Base-by-base conservation (phyloP, 2,329 filamentous ascomycete genomes). In the Sporothrix dimorphospora region DNA sequence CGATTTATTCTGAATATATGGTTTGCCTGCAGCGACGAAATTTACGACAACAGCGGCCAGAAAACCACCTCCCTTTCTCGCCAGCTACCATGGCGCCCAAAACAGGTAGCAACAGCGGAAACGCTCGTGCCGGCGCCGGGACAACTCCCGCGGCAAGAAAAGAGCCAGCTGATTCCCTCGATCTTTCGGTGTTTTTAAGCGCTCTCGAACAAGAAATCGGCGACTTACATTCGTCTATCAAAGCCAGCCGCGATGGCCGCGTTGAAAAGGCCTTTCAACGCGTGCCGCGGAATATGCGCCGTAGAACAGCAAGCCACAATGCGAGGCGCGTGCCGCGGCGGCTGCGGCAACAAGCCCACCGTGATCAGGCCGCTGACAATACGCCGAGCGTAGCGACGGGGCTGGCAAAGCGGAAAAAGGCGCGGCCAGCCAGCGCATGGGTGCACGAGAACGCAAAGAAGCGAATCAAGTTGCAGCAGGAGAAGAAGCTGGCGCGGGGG, bases 221-320 rank as follows among this genome's bases (percentile, higher is more conserved):
- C 72, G 91, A 94, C 1, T 84, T 98, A 63, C 92, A 97, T 79
- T 86, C 91, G 78, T 93, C 92, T 73, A 96, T 98, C 63, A 94
- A 92, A 80, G 82, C 82, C 5, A 82, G 84, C 51, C 82, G 84
- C 70, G 84, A 88, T 57, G 90, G 89, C 72, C 88, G 95, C 69
- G 94, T 71, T 8, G 75, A 76, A 30, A 74, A 74, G 61, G 75
- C 95, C 16, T 98, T 98, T 78, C 96, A 99, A 81, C 89, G 93
- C 76, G 92, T 99, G 5, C 96, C 96, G 1, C 89, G 94, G 76
- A 90, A 91, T 67, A 83, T 99, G 87, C 87, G 96, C 75, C 87
- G 96, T 75, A 87, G 96, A 77, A 97, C 95, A 0, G 96, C 95
- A 24, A 97, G 94, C 80, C 96, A 99, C 82, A 98, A 99, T 86